Evolutionary conservation across 2,329 filamentous ascomycete genomes (phyloP), one percentile per base, ranked within the genome.

Genomic region (Sporothrix humicola): DNA sequence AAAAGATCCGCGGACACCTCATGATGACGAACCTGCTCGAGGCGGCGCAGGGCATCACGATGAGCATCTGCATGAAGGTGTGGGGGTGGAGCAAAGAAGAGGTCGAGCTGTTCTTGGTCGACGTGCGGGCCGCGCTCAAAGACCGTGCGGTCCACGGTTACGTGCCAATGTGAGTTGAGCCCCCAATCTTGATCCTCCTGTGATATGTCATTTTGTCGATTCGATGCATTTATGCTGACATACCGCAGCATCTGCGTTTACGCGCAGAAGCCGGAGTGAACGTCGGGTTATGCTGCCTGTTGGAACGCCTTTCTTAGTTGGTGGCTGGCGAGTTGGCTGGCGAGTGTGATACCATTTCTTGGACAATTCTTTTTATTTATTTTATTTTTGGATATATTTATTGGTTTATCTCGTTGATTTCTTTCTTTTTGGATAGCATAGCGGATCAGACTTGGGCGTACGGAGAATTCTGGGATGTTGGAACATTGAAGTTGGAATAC

Each of bases 11-110:
- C 31, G 79, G 79, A 1, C 69, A 73, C 44, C 77, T 78, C 76
- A 76, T 77, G 65, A 75, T 79, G 75, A 77, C 75, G 6, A 79
- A 79, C 74, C 76, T 79, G 42, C 76, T 77, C 37, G 75, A 77
- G 17, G 79, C 75, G 9, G 26, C 78, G 10, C 73, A 78, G 20
- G 77, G 76, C 37, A 75, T 79, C 42, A 79, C 76, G n/a, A 77
- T 78, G 74, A 76, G 74, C 54, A 72, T 79, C 46, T 77, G 79
- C 63, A 77, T 73, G 2, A 76, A 76, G 31, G 77, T 74, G 1
- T 76, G 78, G 52, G 79, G 78, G 2, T 78, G 79, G 79, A 54
- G 75, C 2, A 42, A 72, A 17, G 76, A 78, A 44, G 75, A 79
- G 63, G 74, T 80, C 42, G 76, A 78, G 65, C 48, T 76, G 12